These are phyloP conservation scores for Conoideocrella luteorostrata DNA, from an alignment of 2,329 filamentous ascomycete genomes.

Conservation along the genomic window DNA sequence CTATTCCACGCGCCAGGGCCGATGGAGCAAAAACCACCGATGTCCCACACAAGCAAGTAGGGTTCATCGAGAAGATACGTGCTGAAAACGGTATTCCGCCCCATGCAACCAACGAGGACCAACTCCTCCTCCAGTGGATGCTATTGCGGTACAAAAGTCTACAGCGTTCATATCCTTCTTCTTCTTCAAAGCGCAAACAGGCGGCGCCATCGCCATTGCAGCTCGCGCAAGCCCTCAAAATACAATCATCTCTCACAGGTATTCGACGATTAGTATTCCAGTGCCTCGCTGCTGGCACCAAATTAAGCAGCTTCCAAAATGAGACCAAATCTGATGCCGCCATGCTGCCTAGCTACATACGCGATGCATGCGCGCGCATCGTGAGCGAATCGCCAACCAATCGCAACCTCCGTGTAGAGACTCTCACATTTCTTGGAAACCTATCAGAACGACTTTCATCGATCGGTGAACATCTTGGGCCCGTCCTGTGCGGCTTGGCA, in stretches of 20 bases:
- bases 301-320: slow-evolving; percentile 13
- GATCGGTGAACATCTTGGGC: slow-evolving; percentile 17
- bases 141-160: slow-evolving; percentile 18
- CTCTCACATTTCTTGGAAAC: slow-evolving; percentile 35
- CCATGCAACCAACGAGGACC: slow-evolving; percentile 21
- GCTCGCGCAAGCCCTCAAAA: slow-evolving; percentile 15
- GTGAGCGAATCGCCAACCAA: slow-evolving; percentile 8
- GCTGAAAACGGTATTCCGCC: slow-evolving; percentile 25
- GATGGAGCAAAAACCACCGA: neutral
- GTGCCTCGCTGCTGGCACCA: slow-evolving; percentile 17
- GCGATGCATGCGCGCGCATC: slow-evolving; percentile 17
- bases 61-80: slow-evolving; percentile 16
- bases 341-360: slow-evolving; percentile 16
- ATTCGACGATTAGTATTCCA: slow-evolving; percentile 26
- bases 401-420: slow-evolving; percentile 11
- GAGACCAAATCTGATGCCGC: neutral
- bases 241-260: slow-evolving; percentile 19
- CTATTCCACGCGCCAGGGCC: neutral
- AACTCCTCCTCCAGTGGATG: slow-evolving; percentile 30
- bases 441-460: slow-evolving; percentile 26
- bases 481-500: slow-evolving; percentile 22
- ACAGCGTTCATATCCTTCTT: neutral
- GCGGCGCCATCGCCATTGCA: slow-evolving; percentile 9
- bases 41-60: neutral
- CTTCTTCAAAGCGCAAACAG: neutral